Conservation (phyloP, 495 filamentous ascomycete species). For the Aspergillus saccharolyticus region DNA sequence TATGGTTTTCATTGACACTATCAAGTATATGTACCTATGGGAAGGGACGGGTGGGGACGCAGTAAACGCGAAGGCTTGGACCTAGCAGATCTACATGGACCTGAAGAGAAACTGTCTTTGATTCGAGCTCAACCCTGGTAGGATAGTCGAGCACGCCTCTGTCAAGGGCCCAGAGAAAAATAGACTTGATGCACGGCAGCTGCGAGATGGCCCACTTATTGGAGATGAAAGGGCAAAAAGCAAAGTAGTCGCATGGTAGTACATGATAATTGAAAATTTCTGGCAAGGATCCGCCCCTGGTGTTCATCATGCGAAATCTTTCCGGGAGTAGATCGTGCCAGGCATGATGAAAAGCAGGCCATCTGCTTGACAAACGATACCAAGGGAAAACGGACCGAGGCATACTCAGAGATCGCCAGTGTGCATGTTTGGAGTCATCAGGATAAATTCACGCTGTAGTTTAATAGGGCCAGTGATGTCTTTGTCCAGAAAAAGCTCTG, state of each 20-base stretch:
- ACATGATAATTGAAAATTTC: slow-evolving; percentile 15
- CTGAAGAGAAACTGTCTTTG: slow-evolving; percentile 6
- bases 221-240: slow-evolving; percentile 8
- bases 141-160: slow-evolving; percentile 10
- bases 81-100: slow-evolving; percentile 8
- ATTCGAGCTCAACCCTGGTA: slow-evolving; percentile 8
- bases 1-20: slow-evolving; percentile 13
- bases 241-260: slow-evolving; percentile 14
- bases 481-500: neutral
- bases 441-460: neutral
- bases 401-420: neutral
- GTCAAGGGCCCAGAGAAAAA: slow-evolving; percentile 9
- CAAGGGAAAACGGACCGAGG: neutral
- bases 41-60: neutral
- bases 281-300: slow-evolving; percentile 14
- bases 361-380: neutral
- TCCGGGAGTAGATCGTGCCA: neutral
- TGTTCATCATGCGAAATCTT: neutral
- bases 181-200: slow-evolving; percentile 20
- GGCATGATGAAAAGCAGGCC: neutral
- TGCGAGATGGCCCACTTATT: slow-evolving; percentile 17
- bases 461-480: neutral
- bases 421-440: no score
- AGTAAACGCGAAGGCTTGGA: neutral
- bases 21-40: slow-evolving; percentile 7